phyloP scores from a whole-genome alignment of 305 asterid species.

The Fraxinus sp. region DNA sequence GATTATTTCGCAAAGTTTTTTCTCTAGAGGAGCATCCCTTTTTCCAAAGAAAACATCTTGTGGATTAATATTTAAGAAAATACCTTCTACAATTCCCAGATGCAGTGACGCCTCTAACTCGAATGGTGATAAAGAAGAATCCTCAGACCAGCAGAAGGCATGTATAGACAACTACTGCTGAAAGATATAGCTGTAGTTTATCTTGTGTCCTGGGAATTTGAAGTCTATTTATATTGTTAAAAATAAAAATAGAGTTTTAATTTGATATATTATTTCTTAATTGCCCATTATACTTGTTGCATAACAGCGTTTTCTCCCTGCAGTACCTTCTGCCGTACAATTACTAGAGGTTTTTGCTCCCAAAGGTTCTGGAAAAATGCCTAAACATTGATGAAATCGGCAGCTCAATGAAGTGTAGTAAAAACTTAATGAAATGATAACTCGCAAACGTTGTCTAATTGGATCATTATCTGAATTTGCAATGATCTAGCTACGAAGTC shows the following conservation, averaged over 20 bases:
- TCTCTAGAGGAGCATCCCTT: constrained; percentile 24
- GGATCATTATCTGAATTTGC: constrained; percentile 3
- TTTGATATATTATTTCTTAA: background rate
- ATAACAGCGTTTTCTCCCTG: background rate
- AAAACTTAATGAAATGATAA: background rate
- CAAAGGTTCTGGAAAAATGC: background rate
- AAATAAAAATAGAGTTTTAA: background rate
- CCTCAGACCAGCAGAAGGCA: constrained; percentile 56
- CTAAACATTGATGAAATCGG: background rate
- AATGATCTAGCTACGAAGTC: background rate
- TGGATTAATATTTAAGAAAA: constrained; percentile 37
- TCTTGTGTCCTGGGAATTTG: background rate
- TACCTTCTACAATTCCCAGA: constrained; percentile 39
- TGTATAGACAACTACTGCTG: constrained; percentile 21
- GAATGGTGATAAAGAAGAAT: constrained; percentile 44
- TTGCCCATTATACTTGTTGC: background rate
- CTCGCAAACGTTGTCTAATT: background rate
- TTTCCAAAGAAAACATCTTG: constrained; percentile 29
- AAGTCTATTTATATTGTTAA: background rate
- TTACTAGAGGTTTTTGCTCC: background rate
- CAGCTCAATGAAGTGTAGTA: background rate
- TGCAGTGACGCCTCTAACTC: constrained; percentile 47
- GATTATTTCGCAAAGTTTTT: constrained; percentile 23
- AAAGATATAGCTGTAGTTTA: background rate
- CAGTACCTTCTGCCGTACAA: background rate